These are phyloP conservation scores for Calonectria naviculata DNA, from an alignment of 2,329 filamentous ascomycete species.

Conservation along the genomic window DNA sequence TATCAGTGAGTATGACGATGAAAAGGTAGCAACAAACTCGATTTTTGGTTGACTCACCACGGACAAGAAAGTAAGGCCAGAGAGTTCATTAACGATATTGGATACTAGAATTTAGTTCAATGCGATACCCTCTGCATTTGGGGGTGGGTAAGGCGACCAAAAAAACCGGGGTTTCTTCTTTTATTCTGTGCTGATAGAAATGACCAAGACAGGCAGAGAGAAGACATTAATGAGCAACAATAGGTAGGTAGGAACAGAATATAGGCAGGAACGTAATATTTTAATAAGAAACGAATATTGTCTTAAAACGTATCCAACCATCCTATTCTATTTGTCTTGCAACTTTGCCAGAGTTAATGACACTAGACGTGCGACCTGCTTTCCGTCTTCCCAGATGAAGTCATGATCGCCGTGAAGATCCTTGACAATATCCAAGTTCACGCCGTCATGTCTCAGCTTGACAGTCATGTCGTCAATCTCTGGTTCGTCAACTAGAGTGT, in stretches of 20 bases:
- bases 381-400: constrained; percentile 70
- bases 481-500: constrained; percentile 63
- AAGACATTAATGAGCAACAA: neutral
- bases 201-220: neutral
- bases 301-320: neutral
- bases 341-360: constrained; percentile 41
- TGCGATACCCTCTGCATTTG: neutral
- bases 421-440: constrained; percentile 45
- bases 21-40: neutral
- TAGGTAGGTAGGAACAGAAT: neutral
- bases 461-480: constrained; percentile 69
- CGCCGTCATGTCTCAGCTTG: constrained; percentile 54
- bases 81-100: neutral
- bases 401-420: constrained; percentile 71
- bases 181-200: neutral
- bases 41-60: neutral
- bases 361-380: constrained; percentile 63
- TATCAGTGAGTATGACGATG: neutral
- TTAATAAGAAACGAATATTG: constrained; percentile 24
- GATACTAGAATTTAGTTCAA: neutral
- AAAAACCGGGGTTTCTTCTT: neutral
- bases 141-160: neutral
- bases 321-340: neutral
- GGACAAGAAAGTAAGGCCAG: neutral
- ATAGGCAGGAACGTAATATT: constrained; percentile 22